phyloP scores from a whole-genome alignment of 2,329 filamentous ascomycete species.

The Penicillium janthinellum region DNA sequence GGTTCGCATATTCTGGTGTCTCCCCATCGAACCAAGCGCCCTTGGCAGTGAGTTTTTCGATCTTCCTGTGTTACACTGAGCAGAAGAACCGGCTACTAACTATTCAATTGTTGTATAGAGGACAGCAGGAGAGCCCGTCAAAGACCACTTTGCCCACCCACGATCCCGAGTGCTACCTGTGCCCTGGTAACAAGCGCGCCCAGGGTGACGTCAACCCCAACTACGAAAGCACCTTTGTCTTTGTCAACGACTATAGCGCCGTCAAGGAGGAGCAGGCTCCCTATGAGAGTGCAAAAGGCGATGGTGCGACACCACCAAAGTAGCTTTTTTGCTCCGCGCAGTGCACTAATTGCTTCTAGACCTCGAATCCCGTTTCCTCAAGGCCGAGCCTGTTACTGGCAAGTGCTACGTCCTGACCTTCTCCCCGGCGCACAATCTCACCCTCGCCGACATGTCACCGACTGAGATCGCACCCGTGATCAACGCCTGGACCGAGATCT shows the following conservation, averaged over 20 bases:
- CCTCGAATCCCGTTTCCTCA: slow-evolving; percentile 73
- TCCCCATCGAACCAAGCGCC: slow-evolving; percentile 92
- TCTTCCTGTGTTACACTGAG: background rate
- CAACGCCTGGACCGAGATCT: slow-evolving; percentile 88
- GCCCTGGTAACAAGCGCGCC: slow-evolving; percentile 85
- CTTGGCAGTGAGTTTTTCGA: slow-evolving; percentile 79
- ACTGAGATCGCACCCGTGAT: slow-evolving; percentile 79
- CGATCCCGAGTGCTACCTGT: slow-evolving; percentile 92
- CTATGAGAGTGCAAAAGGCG: slow-evolving; percentile 62
- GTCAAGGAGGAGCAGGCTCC: slow-evolving; percentile 90
- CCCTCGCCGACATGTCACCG: slow-evolving; percentile 83
- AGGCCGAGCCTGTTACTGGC: slow-evolving; percentile 83
- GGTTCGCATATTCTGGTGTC: slow-evolving; percentile 93
- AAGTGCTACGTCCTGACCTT: slow-evolving; percentile 98
- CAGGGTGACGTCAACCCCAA: slow-evolving; percentile 83
- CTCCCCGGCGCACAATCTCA: slow-evolving; percentile 85
- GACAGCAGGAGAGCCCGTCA: slow-evolving; percentile 73
- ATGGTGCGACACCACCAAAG: slow-evolving; percentile 44
- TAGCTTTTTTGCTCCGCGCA: background rate
- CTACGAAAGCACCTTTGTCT: slow-evolving; percentile 86
- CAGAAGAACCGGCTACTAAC: background rate
- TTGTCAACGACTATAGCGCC: slow-evolving; percentile 96
- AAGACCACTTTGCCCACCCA: slow-evolving; percentile 73
- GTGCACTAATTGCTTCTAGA: slow-evolving; percentile 48
- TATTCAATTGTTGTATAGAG: slow-evolving; percentile 52